Base-by-base conservation (phyloP, 169 alveolate species). In the Plasmodium gaboni region DNA sequence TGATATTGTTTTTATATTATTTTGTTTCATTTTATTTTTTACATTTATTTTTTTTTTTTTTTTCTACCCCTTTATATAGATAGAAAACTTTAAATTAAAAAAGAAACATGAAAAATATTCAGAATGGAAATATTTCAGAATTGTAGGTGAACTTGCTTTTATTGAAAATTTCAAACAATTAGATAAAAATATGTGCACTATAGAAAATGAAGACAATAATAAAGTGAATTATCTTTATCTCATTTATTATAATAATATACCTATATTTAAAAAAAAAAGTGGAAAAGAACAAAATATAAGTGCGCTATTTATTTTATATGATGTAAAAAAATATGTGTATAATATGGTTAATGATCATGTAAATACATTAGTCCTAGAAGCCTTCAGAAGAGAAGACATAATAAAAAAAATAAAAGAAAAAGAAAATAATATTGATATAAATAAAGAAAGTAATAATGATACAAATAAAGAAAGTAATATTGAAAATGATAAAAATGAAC, bases 241-340 rank as follows among this genome's bases (percentile, higher is more conserved):
- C n/a, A 59, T 44, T 80, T 46, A 80, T 55, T 80, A 67, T 80
- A 59, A 61, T 67, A 60, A 70, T 26, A 80, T 59, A 53, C 90
- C 90, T 12, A 32, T 65, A 3, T 60, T 80, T 44, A 24, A 67
- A 53, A 38, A 24, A 32, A 71, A 15, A 32, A 10, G 28, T 28
- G 57, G 63, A 38, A 7, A 65, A n/a, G 72, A 80, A 19, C 22
- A 12, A 17, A 67, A 53, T 13, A n/a, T 51, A 26, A 59, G 55
- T 28, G 90, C 59, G 42, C 19, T 80, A 26, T 80, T 80, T 61
- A 80, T 80, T 24, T 48, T 80, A 38, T 80, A 80, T 38, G 68
- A 80, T 67, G 19, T 42, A 44, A 65, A 59, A 13, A 80, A 80
- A 12, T 80, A 80, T 67, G 42, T 67, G 1, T 80, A 80, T 17